Percentiles rank a stretch among this genome's conserved stretches.
phyloP scores from a whole-genome alignment of 805 yeast genomes.

The Blastobotrys parvus region DNA sequence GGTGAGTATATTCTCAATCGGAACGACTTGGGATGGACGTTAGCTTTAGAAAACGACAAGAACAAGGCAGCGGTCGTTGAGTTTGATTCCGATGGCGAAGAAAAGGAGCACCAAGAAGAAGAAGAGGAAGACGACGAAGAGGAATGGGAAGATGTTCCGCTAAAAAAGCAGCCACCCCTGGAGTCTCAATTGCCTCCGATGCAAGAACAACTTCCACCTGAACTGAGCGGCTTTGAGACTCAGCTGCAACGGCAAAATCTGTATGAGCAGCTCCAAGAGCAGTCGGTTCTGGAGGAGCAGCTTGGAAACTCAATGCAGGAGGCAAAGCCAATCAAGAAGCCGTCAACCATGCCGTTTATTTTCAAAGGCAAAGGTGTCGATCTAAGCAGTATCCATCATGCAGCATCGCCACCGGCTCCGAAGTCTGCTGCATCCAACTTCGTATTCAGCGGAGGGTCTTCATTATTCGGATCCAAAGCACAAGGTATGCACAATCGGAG shows the following conservation, averaged over 20 bases:
- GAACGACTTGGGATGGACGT: slow-evolving; percentile 77
- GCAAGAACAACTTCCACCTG: no score
- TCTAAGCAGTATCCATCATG: no score
- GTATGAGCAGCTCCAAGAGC: slow-evolving; percentile 9
- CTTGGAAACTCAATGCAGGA: background rate
- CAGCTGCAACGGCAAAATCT: slow-evolving; percentile 19
- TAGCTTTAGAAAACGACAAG: slow-evolving; percentile 40
- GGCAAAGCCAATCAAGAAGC: background rate
- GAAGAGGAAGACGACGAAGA: slow-evolving; percentile 36
- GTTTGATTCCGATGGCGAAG: slow-evolving; percentile 11
- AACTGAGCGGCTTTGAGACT: slow-evolving; percentile 21
- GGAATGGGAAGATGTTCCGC: slow-evolving; percentile 67
- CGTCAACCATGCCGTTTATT: background rate
- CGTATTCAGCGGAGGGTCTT: no score
- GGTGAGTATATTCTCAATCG: slow-evolving; percentile 65
- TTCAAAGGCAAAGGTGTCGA: no score
- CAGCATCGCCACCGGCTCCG: no score
- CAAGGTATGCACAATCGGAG: no score
- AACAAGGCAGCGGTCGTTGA: slow-evolving; percentile 3
- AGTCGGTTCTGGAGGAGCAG: background rate
- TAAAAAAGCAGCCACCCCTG: slow-evolving; percentile 10
- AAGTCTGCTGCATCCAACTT: no score
- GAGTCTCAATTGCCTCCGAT: background rate
- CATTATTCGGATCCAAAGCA: no score
- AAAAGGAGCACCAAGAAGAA: slow-evolving; percentile 24